Percentiles rank a stretch among this genome's conserved stretches.
These are phyloP conservation scores for Sclerotinia glacialis DNA, from an alignment of 2,329 filamentous ascomycete species.

Conservation along the genomic window DNA sequence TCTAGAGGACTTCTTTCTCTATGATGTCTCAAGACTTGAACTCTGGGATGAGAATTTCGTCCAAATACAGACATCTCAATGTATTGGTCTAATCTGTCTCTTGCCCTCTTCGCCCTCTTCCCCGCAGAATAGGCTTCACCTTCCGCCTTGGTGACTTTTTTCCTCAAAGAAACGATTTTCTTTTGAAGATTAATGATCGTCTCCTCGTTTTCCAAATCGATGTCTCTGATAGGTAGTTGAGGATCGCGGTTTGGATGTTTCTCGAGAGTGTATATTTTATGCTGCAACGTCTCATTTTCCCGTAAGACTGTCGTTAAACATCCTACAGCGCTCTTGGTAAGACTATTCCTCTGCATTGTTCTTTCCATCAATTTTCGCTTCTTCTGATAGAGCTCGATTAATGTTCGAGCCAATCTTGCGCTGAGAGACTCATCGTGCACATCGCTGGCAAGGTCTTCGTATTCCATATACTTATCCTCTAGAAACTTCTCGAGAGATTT, in stretches of 20 bases:
- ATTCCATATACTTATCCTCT: conserved; percentile 12
- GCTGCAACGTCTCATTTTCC: not conserved
- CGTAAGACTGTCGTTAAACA: not conserved
- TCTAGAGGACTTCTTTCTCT: not conserved
- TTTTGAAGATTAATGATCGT: not conserved
- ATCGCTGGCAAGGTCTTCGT: not conserved
- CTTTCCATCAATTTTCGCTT: conserved; percentile 8
- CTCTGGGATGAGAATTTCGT: not conserved
- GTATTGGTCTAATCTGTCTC: not conserved
- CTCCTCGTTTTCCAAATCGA: not conserved
- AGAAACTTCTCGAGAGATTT: conserved; percentile 8
- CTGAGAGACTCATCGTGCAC: not conserved
- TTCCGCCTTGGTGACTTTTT: not conserved
- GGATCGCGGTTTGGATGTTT: not conserved
- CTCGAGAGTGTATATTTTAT: not conserved
- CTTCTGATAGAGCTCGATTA: not conserved
- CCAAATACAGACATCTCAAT: not conserved
- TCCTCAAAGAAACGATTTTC: not conserved
- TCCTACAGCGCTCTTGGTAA: not conserved
- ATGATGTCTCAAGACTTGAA: not conserved
- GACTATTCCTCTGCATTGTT: conserved; percentile 12
- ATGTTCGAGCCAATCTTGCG: conserved; percentile 3
- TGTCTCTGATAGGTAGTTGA: not conserved
- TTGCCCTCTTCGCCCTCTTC: not conserved
- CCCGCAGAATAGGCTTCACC: too few relatives aligned